Percentiles rank a stretch among this genome's conserved stretches.
phyloP scores from a whole-genome alignment of 345 rosid species.

The Linum lewisii region DNA sequence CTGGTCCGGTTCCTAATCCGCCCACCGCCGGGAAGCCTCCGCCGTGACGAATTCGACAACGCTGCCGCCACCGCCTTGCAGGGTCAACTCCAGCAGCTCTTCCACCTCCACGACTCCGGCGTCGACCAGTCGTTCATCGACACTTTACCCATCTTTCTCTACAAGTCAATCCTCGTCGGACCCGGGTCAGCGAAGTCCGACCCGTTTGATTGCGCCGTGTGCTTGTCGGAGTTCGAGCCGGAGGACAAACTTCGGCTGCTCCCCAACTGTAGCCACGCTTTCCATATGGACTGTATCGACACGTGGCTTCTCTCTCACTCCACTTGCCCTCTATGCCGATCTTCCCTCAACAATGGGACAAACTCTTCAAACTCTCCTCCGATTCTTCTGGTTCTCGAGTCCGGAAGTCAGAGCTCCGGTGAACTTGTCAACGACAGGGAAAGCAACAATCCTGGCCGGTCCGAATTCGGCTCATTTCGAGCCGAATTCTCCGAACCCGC shows the following conservation, averaged over 20 bases:
- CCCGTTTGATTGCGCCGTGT: slow-evolving; percentile 24
- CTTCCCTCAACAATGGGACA: slow-evolving; percentile 21
- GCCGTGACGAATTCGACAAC: slow-evolving; percentile 1
- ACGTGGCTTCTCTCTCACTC: slow-evolving; percentile 22
- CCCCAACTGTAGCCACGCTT: slow-evolving; percentile 23
- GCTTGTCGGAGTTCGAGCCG: slow-evolving; percentile 19
- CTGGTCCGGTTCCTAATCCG: slow-evolving; percentile 24
- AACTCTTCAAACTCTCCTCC: slow-evolving; percentile 28
- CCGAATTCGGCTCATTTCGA: slow-evolving; percentile 41
- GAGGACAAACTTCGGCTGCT: slow-evolving; percentile 23
- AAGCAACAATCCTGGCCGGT: slow-evolving; percentile 15
- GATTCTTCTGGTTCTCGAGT: slow-evolving; percentile 74
- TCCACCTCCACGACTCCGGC: slow-evolving; percentile 25
- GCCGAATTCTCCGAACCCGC: slow-evolving; percentile 26
- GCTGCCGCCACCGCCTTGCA: slow-evolving; percentile 18
- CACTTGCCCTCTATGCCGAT: slow-evolving; percentile 40
- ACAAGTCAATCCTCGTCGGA: slow-evolving; percentile 20
- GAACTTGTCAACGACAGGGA: slow-evolving; percentile 15
- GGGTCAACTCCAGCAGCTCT: slow-evolving; percentile 23
- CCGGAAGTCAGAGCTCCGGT: slow-evolving; percentile 50
- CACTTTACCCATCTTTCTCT: slow-evolving; percentile 22
- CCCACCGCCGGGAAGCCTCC: slow-evolving; percentile 20
- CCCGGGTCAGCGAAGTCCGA: slow-evolving; percentile 19
- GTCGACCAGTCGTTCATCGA: slow-evolving; percentile 23
- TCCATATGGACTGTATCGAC: slow-evolving; percentile 22